Base-by-base conservation (phyloP, 2,329 filamentous ascomycete species). In the Pseudocercospora fijiensis region DNA sequence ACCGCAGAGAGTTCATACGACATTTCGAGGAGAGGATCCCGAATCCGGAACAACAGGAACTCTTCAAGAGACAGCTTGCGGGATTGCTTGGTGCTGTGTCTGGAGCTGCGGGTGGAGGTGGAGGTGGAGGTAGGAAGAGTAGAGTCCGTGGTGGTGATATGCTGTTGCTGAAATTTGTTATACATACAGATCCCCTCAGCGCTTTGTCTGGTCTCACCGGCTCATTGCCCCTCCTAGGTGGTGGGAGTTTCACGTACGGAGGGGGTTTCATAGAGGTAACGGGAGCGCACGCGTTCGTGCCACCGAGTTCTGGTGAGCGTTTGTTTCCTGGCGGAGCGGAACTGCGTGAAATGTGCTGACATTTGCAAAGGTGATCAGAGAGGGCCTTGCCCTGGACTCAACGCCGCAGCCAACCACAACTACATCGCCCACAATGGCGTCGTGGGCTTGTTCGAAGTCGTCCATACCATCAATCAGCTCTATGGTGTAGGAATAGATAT, bases 341-440 rank as follows among this genome's bases (percentile, higher is more conserved):
- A 62, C 30, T 30, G 26, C 49, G 26, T n/a, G 9, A 41, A 11
- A 20, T 33, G 20, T 11, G 52, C 45, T 60, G 30, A 43, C 11
- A 10, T 27, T 8, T n/a, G 33, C 30, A 53, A 33, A 57, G 55
- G 33, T 26, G 57, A 58, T 26, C 57, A 49, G 11, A 47, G 57
- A 58, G 77, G 77, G 16, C 72, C 72, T 20, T 80, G 78, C 64
- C 78, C 78, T 8, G 78, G 78, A 20, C 62, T 80, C 53, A 80
- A 80, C 55, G 71, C 77, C 7, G 75, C 75, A 18, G 78, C 78
- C 6, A 80, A 80, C 63, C 77, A 79, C 65, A 73, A 75, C 69
- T 80, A 79, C 72, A 70, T 80, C 6, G 72, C 77, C 30, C 78
- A 74, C 52, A 77, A 80, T 59, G 79, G 78, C 41, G 74, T 81